Percentiles rank a stretch among this genome's conserved stretches.
Conservation (phyloP, 495 filamentous ascomycete species). For the Penicillium argentinense region DNA sequence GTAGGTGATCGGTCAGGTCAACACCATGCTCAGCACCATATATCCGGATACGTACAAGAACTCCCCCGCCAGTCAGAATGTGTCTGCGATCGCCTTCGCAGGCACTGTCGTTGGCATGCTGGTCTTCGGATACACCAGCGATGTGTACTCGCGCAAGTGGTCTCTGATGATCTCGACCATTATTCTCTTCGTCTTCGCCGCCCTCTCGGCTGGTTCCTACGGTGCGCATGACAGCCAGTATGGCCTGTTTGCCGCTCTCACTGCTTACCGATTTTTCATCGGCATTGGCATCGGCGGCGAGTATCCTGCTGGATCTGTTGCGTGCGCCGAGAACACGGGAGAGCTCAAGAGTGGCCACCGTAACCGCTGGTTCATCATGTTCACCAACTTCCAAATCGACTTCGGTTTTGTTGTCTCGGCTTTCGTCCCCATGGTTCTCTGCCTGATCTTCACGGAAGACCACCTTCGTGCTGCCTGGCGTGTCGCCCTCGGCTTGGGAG, state of each 20-base stretch:
- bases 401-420: conserved; percentile 73
- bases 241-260: conserved; percentile 78
- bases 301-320: conserved; percentile 87
- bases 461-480: conserved; percentile 75
- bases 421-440: conserved; percentile 71
- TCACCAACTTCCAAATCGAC: conserved; percentile 90
- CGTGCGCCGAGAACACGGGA: conserved; percentile 78
- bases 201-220: conserved; percentile 75
- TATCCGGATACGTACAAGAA: conserved; percentile 63
- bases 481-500: conserved; percentile 72
- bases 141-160: conserved; percentile 81
- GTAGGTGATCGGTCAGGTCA: conserved; percentile 80
- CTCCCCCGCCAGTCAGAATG: conserved; percentile 66
- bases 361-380: conserved; percentile 90
- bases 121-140: conserved; percentile 76
- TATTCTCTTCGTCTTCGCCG: conserved; percentile 81
- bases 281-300: conserved; percentile 69
- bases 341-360: conserved; percentile 77
- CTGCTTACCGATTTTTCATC: conserved; percentile 81
- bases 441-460: conserved; percentile 65
- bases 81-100: conserved; percentile 80
- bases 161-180: conserved; percentile 77
- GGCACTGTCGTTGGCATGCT: conserved; percentile 86
- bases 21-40: conserved; percentile 63
- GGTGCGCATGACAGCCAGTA: conserved; percentile 58